Evolutionary conservation across 495 filamentous ascomycete genomes (phyloP).

Genomic region (Trichoderma asperelloides): DNA sequence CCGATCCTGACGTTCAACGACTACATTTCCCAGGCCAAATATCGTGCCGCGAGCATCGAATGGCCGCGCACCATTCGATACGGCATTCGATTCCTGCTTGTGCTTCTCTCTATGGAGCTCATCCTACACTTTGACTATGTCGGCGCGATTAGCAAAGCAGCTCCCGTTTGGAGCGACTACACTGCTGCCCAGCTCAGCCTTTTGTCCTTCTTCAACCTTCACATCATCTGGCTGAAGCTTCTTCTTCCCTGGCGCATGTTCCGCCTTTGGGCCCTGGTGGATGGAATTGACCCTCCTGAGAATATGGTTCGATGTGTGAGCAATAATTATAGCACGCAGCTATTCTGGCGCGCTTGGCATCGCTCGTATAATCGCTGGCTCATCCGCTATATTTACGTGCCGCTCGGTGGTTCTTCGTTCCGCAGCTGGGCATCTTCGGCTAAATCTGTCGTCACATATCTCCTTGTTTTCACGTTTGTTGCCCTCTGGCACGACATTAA

Average conservation of each 20-base stretch:
- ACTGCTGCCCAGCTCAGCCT: slow-evolving; percentile 82
- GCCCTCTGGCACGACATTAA: slow-evolving; percentile 98
- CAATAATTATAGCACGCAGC: slow-evolving; percentile 85
- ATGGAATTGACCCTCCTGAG: slow-evolving; percentile 90
- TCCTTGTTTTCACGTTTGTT: slow-evolving; percentile 93
- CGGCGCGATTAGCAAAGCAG: slow-evolving; percentile 79
- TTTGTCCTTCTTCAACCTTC: slow-evolving; percentile 92
- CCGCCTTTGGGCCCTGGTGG: slow-evolving; percentile 83
- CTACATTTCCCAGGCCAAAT: slow-evolving; percentile 76
- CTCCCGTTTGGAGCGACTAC: slow-evolving; percentile 71
- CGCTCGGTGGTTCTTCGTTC: slow-evolving; percentile 64
- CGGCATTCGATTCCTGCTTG: slow-evolving; percentile 71
- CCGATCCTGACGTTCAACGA: slow-evolving; percentile 98
- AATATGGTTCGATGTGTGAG: slow-evolving; percentile 98
- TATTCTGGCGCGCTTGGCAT: slow-evolving; percentile 96
- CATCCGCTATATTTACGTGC: slow-evolving; percentile 88
- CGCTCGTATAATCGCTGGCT: slow-evolving; percentile 90
- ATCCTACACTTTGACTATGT: slow-evolving; percentile 91
- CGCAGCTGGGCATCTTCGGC: slow-evolving; percentile 23
- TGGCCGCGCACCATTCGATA: slow-evolving; percentile 61
- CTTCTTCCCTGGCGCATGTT: slow-evolving; percentile 96
- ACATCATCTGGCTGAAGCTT: slow-evolving; percentile 97
- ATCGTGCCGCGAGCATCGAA: slow-evolving; percentile 60
- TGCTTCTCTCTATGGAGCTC: slow-evolving; percentile 84
- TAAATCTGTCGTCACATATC: slow-evolving; percentile 57